Base-by-base conservation (phyloP, 768 basidiomycete species). In the Naematelia aurantialba region DNA sequence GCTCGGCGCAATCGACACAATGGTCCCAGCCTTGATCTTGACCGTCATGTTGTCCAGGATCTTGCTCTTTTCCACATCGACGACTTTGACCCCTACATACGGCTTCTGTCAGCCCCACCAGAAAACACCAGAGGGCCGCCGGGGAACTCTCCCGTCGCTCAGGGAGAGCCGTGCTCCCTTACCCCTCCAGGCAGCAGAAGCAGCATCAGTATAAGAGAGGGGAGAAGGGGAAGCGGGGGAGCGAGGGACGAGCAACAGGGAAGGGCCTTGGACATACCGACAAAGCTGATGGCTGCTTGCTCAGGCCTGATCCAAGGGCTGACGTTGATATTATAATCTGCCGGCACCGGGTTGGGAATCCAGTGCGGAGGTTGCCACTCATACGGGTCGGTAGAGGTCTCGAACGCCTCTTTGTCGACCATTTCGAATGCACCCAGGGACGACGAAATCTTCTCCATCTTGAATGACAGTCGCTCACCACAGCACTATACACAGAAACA, bases 221-320 rank as follows among this genome's bases (percentile, higher is more conserved):
- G n/a, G n/a, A n/a, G n/a, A n/a, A n/a, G n/a, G n/a, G n/a, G n/a
- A n/a, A n/a, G n/a, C n/a, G n/a, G n/a, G n/a, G n/a, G n/a, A n/a
- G n/a, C n/a, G n/a, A n/a, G n/a, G n/a, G n/a, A n/a, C n/a, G n/a
- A n/a, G 34, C 8, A 8, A 39, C 34, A 39, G 8, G 34, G 34
- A 8, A 39, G 17, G 34, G 34, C 34, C n/a, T n/a, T n/a, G 11
- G 26, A 61, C 66, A 42, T 48, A 67, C 66, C 62, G 45, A 67
- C 62, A 29, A 67, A 59, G 42, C 62, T 67, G 51, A 67, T 53
- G 17, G 63, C 45, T 13, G 31, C 55, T 52, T 61, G 60, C 17
- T 59, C 60, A n/a, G 66, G 66, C 21, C 63, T 46, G 21, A 65
- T 51, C 66, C 66, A 68, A 19, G 66, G 66, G 14, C 45, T 56